Base-by-base conservation (phyloP, 2,329 filamentous ascomycete species). In the Diaporthe eres region DNA sequence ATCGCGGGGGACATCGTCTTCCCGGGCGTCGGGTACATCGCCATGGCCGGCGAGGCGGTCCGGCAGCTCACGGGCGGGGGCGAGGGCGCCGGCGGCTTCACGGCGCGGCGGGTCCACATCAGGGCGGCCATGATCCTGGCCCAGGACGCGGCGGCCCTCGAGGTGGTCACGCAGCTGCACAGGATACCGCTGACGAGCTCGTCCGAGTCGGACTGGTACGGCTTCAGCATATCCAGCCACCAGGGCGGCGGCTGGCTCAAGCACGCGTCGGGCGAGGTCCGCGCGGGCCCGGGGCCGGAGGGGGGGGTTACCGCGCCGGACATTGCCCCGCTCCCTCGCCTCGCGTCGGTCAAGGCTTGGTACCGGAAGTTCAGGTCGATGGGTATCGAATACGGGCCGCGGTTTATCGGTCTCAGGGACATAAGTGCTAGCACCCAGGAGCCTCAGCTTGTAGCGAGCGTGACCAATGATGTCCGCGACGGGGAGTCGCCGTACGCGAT, bases 21-120 rank as follows among this genome's bases (percentile, higher is more conserved):
- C 77, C 86, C 88, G 28, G 83, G 84, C 31, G 82, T 85, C 1
- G 87, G 86, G 31, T 85, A 84, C 55, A 79, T 86, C 10, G 84
- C 85, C 53, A 86, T 88, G 84, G 81, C 80, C 49, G 76, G 83
- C 19, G 82, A 84, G 77, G 83, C 83, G 0, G 78, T 80, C 1
- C 71, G 74, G 4, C 82, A 84, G 73, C 75, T 77, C 1, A 37
- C 55, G 9, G 31, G 31, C 31, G 31, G 5, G 31, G 4, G 31
- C 31, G 31, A n/a, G n/a, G 55, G 55, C 31, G 31, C 25, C 78
- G 8, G 15, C 12, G 37, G 2, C 13, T 39, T 58, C 37, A 53
- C 31, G 1, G 28, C n/a, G n/a, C 28, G 39, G 15, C 28, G 34
- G 7, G 67, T 58, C 4, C 71, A 65, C 25, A 25, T 53, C n/a